phyloP scores from a whole-genome alignment of 169 alveolate species.

The Neospora caninum region DNA sequence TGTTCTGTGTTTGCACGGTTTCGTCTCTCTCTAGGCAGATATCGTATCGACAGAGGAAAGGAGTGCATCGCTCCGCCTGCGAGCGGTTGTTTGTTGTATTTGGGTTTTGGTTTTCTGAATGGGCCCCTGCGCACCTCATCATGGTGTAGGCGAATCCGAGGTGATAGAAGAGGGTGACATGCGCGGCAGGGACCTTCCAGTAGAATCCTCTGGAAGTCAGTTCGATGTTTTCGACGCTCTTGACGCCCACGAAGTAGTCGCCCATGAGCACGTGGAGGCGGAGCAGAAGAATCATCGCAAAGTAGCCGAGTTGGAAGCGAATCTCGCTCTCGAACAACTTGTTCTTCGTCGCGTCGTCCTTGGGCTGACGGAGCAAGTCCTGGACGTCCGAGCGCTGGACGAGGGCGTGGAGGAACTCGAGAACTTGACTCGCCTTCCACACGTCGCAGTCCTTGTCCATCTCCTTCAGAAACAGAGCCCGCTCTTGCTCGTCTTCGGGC shows the following conservation, averaged over 20 bases:
- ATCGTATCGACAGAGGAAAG: too few species aligned
- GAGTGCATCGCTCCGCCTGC: too few species aligned
- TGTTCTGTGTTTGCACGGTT: too few species aligned
- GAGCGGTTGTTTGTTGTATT: too few species aligned
- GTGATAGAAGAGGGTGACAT: constrained; percentile 79
- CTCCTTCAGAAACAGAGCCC: constrained; percentile 41
- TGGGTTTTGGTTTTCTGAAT: too few species aligned
- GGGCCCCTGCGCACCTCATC: constrained; percentile 67
- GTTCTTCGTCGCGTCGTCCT: not conserved
- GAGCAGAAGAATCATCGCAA: constrained; percentile 76
- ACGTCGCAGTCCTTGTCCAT: constrained; percentile 45
- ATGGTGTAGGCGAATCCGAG: constrained; percentile 85
- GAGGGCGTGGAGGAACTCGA: constrained; percentile 34
- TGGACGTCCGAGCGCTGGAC: constrained; percentile 46
- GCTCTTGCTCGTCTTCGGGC: constrained; percentile 73
- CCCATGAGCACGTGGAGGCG: constrained; percentile 72
- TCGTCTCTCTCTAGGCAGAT: too few species aligned
- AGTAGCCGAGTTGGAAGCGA: constrained; percentile 77
- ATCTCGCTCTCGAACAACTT: constrained; percentile 40
- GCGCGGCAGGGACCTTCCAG: constrained; percentile 86
- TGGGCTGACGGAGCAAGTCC: constrained; percentile 29
- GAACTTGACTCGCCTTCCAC: constrained; percentile 50
- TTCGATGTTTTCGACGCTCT: constrained; percentile 76
- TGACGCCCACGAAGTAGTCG: constrained; percentile 81
- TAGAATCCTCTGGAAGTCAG: constrained; percentile 76